Evolutionary conservation across 331 rosid genomes (phyloP).

Genomic region (Quercus tomentella): DNA sequence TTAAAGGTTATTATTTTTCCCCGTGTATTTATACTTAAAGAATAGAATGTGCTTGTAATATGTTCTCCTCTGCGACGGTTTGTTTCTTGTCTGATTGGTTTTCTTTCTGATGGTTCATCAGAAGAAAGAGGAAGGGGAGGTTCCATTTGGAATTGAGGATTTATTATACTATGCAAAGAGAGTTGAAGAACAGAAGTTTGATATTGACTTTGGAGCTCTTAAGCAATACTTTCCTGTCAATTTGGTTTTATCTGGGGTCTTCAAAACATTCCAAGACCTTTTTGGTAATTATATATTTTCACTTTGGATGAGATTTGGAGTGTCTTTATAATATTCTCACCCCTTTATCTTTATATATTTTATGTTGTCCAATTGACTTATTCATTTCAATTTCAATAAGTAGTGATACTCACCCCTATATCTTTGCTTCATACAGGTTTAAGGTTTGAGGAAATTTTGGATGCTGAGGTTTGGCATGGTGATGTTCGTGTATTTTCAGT

Average conservation of each 20-base stretch:
- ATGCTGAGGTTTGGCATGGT: conserved; percentile 81
- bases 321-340: background rate
- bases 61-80: conserved; percentile 8
- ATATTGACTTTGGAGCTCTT: conserved; percentile 70
- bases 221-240: conserved; percentile 86
- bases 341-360: background rate
- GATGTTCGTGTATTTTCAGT: conserved; percentile 79
- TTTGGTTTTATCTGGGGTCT: conserved; percentile 86
- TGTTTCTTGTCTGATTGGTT: conserved; percentile 24
- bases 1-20: conserved; percentile 59
- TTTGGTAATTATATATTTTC: conserved; percentile 53
- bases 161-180: conserved; percentile 68
- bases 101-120: conserved; percentile 37
- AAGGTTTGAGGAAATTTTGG: conserved; percentile 72
- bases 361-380: conserved; percentile 12
- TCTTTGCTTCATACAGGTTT: conserved; percentile 48
- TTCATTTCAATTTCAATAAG: background rate
- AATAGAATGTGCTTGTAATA: conserved; percentile 32
- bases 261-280: conserved; percentile 85
- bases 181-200: conserved; percentile 63
- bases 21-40: conserved; percentile 39
- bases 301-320: background rate
- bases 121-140: conserved; percentile 89
- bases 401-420: conserved; percentile 8
- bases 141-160: conserved; percentile 87